Evolutionary conservation across 2,329 filamentous ascomycete species (phyloP), one percentile per base, ranked within the genome.

Genomic region (Aphanocladium album): DNA sequence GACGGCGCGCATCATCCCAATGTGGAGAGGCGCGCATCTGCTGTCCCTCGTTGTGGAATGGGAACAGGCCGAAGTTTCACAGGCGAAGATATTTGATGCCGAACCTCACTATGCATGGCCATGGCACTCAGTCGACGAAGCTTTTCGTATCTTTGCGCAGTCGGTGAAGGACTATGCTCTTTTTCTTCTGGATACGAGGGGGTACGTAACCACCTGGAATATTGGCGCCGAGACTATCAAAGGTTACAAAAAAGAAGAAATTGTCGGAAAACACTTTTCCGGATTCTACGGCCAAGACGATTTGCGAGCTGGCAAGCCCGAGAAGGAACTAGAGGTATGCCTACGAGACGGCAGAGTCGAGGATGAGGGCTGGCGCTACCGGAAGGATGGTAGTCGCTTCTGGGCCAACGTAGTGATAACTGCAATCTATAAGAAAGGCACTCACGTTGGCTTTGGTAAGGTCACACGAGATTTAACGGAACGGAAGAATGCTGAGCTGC

Each of bases 111-210:
- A 47, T 11, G 45, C 45, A 47, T 47, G 45, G 45, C 45, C 45
- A 7, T 68, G 67, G 37, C 67, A 71, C 58, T 79, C 80, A 66
- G 70, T 74, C 57, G 80, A 79, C 65, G 81, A 84, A 65, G 79
- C 79, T 5, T 86, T 86, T 67, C 81, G 82, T n/a, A 82, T 86
- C 43, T 74, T 89, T 35, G 76, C 87, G 39, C 80, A 87, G 63
- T 82, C 80, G 0, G 81, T 86, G 65, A 84, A 82, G 69, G 82
- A 86, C 63, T 86, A 85, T 65, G 83, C 83, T 61, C 87, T 87
- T 62, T 88, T 86, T 67, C 81, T 86, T 73, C 76, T 86, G 30
- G 82, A 85, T 57, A 76, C 80, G 0, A 70, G 74, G 3, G 83
- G 83, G n/a, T 73, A 79, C 64, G 77, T 86, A 17, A 76, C 76